Evolutionary conservation across 345 rosid genomes (phyloP).

Genomic region (Psidium friedrichsthalianum): DNA sequence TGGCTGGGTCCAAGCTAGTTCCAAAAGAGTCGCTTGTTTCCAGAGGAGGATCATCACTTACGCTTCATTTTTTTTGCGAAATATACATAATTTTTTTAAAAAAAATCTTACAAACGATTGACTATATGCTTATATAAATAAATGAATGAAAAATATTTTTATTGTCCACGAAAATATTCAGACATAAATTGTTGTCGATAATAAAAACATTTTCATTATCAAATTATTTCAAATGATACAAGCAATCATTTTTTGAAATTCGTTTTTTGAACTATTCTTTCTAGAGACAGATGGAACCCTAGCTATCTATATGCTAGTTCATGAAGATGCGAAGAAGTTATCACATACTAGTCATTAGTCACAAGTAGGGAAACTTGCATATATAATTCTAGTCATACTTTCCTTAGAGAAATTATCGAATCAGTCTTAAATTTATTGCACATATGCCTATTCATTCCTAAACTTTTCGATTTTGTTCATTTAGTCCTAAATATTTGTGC

Average conservation of each 20-base stretch:
- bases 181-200: too few relatives aligned
- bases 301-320: background rate
- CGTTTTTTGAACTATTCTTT: too few relatives aligned
- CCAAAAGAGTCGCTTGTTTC: background rate
- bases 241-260: too few relatives aligned
- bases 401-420: background rate
- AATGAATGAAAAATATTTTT: too few relatives aligned
- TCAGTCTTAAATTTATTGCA: background rate
- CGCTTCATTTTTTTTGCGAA: too few relatives aligned
- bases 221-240: too few relatives aligned
- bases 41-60: background rate
- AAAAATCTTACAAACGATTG: too few relatives aligned
- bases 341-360: background rate
- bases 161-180: too few relatives aligned
- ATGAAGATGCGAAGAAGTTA: background rate
- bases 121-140: too few relatives aligned
- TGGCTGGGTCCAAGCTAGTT: background rate
- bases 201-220: too few relatives aligned
- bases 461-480: background rate
- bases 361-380: background rate
- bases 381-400: background rate
- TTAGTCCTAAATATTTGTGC: background rate
- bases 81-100: too few relatives aligned
- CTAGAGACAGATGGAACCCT: too few relatives aligned
- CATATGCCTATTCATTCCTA: rapidly evolving